Percentiles rank a stretch among this genome's conserved stretches.
These are phyloP conservation scores for Colletotrichum orchidophilum DNA, from an alignment of 2,329 filamentous ascomycete genomes.

Conservation along the genomic window DNA sequence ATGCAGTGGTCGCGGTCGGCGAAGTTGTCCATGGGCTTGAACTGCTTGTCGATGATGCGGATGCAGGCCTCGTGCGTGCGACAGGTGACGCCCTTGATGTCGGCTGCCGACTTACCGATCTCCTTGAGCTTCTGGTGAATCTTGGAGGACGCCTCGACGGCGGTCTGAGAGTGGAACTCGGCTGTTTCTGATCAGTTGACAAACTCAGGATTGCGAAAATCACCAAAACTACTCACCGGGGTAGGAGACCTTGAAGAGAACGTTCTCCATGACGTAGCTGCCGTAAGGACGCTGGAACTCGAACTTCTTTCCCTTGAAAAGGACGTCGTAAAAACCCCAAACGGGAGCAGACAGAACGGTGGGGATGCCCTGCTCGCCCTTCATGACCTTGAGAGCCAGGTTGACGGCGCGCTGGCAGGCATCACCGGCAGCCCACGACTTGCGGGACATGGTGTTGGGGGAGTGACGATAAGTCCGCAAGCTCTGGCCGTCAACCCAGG, in stretches of 20 bases:
- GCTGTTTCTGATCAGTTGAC: conserved; percentile 52
- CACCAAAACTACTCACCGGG: conserved; percentile 68
- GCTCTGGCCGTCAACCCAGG: conserved; percentile 96
- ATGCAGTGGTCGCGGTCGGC: conserved; percentile 99
- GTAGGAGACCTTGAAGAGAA: conserved; percentile 99
- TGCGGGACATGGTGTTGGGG: conserved; percentile 99
- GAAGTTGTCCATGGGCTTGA: conserved; percentile 99
- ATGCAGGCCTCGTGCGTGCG: conserved; percentile 98
- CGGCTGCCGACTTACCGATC: conserved; percentile 88
- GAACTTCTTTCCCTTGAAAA: conserved; percentile 96
- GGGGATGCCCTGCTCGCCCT: conserved; percentile 89
- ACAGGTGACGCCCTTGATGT: conserved; percentile 94
- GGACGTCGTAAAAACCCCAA: conserved; percentile 99
- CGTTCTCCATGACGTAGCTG: conserved; percentile 99
- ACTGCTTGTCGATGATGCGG: conserved; percentile 99
- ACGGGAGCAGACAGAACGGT: conserved; percentile 91
- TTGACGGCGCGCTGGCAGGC: conserved; percentile 96
- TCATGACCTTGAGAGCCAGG: conserved; percentile 88
- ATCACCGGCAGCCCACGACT: conserved; percentile 98
- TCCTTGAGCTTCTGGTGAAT: conserved; percentile 84
- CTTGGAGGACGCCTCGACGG: conserved; percentile 92
- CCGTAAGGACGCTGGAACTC: conserved; percentile 96
- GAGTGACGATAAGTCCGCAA: conserved; percentile 97
- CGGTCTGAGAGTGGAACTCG: conserved; percentile 98
- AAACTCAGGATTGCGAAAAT: background rate